Evolutionary conservation across 1,284 basidiomycete species (phyloP), one percentile per base, ranked within the genome.

Genomic region (Moesziomyces globuligerus): DNA sequence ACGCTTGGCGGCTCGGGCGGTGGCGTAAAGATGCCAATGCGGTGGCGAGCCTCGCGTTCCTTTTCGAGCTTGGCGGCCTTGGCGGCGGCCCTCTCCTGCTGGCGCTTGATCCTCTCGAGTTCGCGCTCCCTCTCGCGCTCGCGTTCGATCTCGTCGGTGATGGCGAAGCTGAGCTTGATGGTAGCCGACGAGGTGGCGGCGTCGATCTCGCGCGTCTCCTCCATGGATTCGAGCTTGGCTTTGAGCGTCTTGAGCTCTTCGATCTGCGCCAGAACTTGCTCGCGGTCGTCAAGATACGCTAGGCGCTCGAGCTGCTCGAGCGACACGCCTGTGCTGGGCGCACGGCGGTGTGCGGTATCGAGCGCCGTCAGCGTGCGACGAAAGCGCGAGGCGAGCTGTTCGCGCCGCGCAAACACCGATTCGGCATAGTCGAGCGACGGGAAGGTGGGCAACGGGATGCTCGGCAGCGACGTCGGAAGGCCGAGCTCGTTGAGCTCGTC

Each of bases 281-380:
- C 56, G 24, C 71, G 50, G 37, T 79, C 76, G 41, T 79, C 73
- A 29, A 70, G 72, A 55, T 79, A 76, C 7, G 72, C 69, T 17
- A 76, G 60, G 6, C 76, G 60, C 44, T 79, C 76, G 18, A 76
- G 58, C 20, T 74, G 66, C 58, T 79, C 76, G 39, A 74, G 58
- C 20, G 68, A 67, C 4, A 62, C 26, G 4, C 47, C 38, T 6
- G 61, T 53, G 42, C 48, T 49, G n/a, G 75, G 75, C 7, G 75
- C 73, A 18, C 61, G 58, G 29, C 48, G 56, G 42, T 74, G 60
- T 4, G 36, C 29, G 8, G 68, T 74, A n/a, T 61, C 61, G 29
- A 72, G 37, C 1, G 59, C 58, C 20, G 62, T 67, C 37, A 60
- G 53, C 2, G 75, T 56, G 18, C 65, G 58, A 15, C 46, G 45